Evolutionary conservation across 495 filamentous ascomycete species (phyloP).

Genomic region (Podospora anserina): DNA sequence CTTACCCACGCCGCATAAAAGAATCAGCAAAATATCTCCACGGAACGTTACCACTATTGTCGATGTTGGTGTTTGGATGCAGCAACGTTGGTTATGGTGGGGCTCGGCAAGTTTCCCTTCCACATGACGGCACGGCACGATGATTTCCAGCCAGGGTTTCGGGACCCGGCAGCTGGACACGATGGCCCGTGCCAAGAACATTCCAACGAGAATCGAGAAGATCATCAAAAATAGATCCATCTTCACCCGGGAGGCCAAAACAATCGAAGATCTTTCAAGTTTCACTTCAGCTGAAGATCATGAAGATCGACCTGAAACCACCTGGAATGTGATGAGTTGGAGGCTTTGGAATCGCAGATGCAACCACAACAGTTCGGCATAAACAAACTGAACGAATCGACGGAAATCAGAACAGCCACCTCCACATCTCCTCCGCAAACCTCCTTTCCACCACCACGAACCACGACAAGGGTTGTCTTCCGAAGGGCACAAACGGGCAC

Average conservation of each 20-base stretch:
- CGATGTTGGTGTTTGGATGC: not conserved
- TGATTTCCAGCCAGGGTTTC: not conserved
- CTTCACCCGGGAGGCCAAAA: not conserved
- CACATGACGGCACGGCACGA: not conserved
- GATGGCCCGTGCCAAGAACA: not conserved
- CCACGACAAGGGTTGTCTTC: not conserved
- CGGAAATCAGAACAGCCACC: not conserved
- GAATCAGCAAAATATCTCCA: too few species aligned
- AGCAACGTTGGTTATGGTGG: not conserved
- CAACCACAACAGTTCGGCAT: not conserved
- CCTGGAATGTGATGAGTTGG: not conserved
- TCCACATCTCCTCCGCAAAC: not conserved
- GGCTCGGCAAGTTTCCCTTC: not conserved
- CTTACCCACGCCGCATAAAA: too few species aligned
- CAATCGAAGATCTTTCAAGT: not conserved
- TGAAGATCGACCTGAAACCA: not conserved
- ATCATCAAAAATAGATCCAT: not conserved
- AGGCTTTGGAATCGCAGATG: too few species aligned
- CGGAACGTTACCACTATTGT: not conserved
- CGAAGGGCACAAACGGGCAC: not conserved
- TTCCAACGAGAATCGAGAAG: not conserved
- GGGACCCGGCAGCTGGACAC: not conserved
- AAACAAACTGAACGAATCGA: not conserved
- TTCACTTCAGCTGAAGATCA: not conserved
- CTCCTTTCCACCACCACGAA: not conserved